A percentile compares a stretch with the other conserved stretches of the same genome.
Conservation (phyloP, 371 early-diverging fungal species). For the Zopfochytrium polystomum region DNA sequence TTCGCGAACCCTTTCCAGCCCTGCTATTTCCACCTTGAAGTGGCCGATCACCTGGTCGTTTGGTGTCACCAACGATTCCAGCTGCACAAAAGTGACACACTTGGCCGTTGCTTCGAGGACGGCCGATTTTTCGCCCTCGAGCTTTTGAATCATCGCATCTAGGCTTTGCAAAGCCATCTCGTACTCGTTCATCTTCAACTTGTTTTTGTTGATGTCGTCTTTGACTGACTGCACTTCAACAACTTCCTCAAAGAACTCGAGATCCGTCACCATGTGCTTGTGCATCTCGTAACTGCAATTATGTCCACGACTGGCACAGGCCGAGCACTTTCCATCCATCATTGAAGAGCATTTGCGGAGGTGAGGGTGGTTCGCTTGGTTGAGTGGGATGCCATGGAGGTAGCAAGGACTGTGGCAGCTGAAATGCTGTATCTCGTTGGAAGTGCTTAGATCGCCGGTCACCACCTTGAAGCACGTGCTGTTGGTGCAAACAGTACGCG, state of each 20-base stretch:
- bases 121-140: background rate
- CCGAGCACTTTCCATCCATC: background rate
- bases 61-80: constrained; percentile 1
- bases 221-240: background rate
- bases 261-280: constrained; percentile 5
- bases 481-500: too few species aligned
- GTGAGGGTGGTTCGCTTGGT: background rate
- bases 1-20: background rate
- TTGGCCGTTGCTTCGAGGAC: background rate
- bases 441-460: too few species aligned
- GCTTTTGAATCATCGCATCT: background rate
- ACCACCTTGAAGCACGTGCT: background rate
- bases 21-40: background rate
- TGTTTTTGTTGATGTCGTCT: background rate
- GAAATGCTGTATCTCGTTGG: too few species aligned
- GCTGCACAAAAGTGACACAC: background rate
- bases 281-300: background rate
- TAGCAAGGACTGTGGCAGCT: background rate
- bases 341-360: background rate
- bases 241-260: background rate
- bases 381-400: background rate
- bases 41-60: background rate
- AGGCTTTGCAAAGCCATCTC: background rate
- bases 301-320: constrained; percentile 1
- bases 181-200: background rate